Evolutionary conservation across 2,329 filamentous ascomycete species (phyloP).

Genomic region (Dendryphion nanum): DNA sequence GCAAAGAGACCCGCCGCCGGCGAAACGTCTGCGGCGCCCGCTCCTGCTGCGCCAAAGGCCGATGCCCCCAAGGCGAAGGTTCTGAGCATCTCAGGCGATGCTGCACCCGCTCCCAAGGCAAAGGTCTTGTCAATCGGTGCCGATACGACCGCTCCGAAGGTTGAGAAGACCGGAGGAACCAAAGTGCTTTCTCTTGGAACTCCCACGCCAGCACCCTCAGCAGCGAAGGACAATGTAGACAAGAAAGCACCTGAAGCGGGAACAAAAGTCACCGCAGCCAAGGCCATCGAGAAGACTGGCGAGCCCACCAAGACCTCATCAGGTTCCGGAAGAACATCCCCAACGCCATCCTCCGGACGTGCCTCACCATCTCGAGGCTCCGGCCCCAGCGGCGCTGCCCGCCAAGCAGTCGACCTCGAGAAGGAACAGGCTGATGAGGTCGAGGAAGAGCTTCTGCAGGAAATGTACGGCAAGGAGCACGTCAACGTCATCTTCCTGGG

Average conservation of each 20-base stretch:
- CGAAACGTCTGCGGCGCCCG: constrained; percentile 45
- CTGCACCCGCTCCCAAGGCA: constrained; percentile 50
- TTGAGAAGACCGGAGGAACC: constrained; percentile 49
- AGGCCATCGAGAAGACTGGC: constrained; percentile 89
- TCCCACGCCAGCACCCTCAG: constrained; percentile 49
- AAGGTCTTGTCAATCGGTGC: constrained; percentile 62
- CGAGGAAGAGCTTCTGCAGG: constrained; percentile 81
- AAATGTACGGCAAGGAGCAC: constrained; percentile 93
- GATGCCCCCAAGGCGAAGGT: constrained; percentile 59
- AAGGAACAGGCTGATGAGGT: constrained; percentile 78
- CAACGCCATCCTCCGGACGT: constrained; percentile 78
- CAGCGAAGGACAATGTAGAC: constrained; percentile 47
- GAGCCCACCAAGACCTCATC: constrained; percentile 56
- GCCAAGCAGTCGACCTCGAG: constrained; percentile 75
- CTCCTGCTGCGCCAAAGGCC: constrained; percentile 41
- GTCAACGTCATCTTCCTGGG: constrained; percentile 98
- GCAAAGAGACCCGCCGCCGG: constrained; percentile 59
- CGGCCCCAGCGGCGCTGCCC: constrained; percentile 49
- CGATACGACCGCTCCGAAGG: constrained; percentile 55
- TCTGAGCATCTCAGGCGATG: constrained; percentile 49
- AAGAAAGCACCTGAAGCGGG: constrained; percentile 61
- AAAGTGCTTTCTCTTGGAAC: constrained; percentile 78
- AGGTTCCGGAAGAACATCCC: constrained; percentile 71
- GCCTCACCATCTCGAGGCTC: constrained; percentile 71
- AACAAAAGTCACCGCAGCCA: constrained; percentile 79